These are phyloP conservation scores for Grammothele lineata DNA, from an alignment of 768 basidiomycete species.

Conservation along the genomic window DNA sequence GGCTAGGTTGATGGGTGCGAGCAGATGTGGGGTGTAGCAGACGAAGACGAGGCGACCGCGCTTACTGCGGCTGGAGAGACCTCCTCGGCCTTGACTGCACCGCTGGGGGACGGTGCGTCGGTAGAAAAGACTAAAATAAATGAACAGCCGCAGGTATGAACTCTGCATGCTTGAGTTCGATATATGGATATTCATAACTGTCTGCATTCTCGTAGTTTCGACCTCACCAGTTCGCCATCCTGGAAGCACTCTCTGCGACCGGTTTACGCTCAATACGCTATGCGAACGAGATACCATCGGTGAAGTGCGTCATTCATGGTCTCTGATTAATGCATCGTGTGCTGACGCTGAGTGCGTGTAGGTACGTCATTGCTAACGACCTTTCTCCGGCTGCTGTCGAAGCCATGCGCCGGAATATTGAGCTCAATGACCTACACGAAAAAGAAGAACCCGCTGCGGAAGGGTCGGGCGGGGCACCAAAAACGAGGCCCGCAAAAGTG, in stretches of 20 bases:
- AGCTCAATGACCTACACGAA: slow-evolving; percentile 67
- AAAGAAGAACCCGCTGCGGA: slow-evolving; percentile 12
- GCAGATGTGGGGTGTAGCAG: slow-evolving; percentile 3
- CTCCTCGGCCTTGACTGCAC: too few relatives aligned
- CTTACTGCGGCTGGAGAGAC: too few relatives aligned
- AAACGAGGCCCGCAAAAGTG: slow-evolving; percentile 47
- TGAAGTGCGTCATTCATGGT: slow-evolving; percentile 53
- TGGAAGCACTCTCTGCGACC: slow-evolving; percentile 95
- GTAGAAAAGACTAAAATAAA: too few relatives aligned
- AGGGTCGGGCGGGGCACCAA: slow-evolving; percentile 1
- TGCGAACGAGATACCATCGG: slow-evolving; percentile 91
- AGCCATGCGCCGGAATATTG: slow-evolving; percentile 84
- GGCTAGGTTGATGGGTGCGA: slow-evolving; percentile 8
- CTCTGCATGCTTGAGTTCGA: too few relatives aligned
- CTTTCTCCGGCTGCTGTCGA: slow-evolving; percentile 76
- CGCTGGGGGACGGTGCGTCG: too few relatives aligned
- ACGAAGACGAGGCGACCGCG: slow-evolving; percentile 2
- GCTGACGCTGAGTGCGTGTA: slow-evolving; percentile 26
- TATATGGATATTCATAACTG: not conserved
- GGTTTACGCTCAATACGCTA: slow-evolving; percentile 95
- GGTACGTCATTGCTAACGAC: slow-evolving; percentile 94
- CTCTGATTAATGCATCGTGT: not conserved
- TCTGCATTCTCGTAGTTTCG: slow-evolving; percentile 37
- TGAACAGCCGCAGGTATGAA: too few relatives aligned
- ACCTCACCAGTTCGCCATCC: slow-evolving; percentile 66